Conservation (phyloP, 1,284 basidiomycete species). For the Mrakiaceae sp. region DNA sequence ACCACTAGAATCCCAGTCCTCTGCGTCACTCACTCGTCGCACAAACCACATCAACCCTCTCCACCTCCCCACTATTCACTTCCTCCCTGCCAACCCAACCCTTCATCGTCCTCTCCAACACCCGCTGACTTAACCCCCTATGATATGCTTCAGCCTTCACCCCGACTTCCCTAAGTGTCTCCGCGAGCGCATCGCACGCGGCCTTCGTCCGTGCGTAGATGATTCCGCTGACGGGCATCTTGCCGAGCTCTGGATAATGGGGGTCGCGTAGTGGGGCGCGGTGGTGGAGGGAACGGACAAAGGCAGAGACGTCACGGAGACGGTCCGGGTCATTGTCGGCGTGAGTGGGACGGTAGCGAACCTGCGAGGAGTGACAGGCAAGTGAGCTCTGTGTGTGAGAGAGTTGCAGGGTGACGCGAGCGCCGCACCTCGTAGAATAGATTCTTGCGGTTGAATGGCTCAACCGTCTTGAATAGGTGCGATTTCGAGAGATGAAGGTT, state of each 20-base stretch:
- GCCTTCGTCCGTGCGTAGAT: constrained; percentile 61
- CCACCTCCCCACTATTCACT: constrained; percentile 20
- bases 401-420: constrained; percentile 56
- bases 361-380: constrained; percentile 39
- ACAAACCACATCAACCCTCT: constrained; percentile 45
- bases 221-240: constrained; percentile 54
- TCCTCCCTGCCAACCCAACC: constrained; percentile 29
- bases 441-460: constrained; percentile 69
- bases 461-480: constrained; percentile 50
- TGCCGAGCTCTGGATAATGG: constrained; percentile 9
- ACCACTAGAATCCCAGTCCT: constrained; percentile 9
- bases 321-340: constrained; percentile 48
- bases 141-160: constrained; percentile 66
- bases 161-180: constrained; percentile 51
- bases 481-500: constrained; percentile 50
- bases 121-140: constrained; percentile 44
- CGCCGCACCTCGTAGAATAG: constrained; percentile 60
- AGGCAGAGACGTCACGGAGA: constrained; percentile 51
- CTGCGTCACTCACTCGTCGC: constrained; percentile 6
- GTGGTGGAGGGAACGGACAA: constrained; percentile 41
- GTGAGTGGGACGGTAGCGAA: constrained; percentile 36
- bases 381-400: background rate
- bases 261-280: constrained; percentile 11
- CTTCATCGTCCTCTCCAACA: constrained; percentile 48
- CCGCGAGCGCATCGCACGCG: constrained; percentile 57